Conservation (phyloP, 2,329 filamentous ascomycete species). For the Geosmithia flava region DNA sequence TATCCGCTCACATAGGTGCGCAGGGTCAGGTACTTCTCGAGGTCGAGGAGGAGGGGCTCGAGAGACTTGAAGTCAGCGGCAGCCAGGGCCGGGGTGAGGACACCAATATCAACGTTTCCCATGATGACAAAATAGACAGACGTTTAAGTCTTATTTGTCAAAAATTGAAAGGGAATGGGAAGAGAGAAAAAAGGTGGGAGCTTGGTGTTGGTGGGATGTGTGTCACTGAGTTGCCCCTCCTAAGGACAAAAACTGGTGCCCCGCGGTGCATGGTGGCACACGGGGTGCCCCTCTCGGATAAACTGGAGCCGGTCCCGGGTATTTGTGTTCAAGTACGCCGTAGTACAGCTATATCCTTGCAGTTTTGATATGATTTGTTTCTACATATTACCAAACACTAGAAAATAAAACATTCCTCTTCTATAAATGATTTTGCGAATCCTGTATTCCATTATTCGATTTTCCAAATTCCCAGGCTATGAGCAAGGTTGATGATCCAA, state of each 20-base stretch:
- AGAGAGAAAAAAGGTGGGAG: background rate
- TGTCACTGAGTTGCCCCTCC: background rate
- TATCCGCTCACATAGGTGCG: conserved; percentile 81
- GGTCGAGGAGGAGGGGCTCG: conserved; percentile 20
- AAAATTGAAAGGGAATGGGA: background rate
- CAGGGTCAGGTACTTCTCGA: conserved; percentile 80
- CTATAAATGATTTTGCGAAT: no score
- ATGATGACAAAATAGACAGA: background rate
- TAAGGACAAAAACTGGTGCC: background rate
- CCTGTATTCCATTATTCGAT: no score
- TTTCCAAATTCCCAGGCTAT: no score
- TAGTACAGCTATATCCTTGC: no score
- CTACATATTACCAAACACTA: no score
- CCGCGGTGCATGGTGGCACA: background rate
- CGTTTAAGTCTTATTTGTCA: background rate
- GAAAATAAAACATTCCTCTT: no score
- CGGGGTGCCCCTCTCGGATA: background rate
- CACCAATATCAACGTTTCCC: conserved; percentile 3
- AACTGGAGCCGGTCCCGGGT: background rate
- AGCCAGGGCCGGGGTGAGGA: conserved; percentile 1
- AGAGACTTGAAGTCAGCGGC: conserved; percentile 3
- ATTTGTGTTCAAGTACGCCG: no score
- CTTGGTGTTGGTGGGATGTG: background rate
- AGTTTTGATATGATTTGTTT: no score
- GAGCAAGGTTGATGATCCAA: no score